phyloP scores from a whole-genome alignment of 2,329 filamentous ascomycete genomes.

The Fusarium dlaminii region DNA sequence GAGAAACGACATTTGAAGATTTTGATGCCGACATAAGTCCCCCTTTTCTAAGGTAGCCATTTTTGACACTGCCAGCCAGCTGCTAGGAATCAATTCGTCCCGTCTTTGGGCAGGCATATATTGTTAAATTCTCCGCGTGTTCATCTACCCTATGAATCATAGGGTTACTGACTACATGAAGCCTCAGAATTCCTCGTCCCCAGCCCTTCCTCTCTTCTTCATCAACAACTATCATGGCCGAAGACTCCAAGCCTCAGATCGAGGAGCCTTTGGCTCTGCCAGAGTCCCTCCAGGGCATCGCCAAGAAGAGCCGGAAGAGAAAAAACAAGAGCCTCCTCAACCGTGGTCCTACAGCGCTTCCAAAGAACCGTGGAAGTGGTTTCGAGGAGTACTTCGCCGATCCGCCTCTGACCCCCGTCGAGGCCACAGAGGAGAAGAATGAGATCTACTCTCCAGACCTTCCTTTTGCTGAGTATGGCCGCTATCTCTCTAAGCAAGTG shows the following conservation, averaged over 20 bases:
- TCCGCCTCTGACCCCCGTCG: slow-evolving; percentile 76
- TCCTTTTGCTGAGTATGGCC: slow-evolving; percentile 64
- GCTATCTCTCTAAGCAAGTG: neutral
- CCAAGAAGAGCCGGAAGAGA: slow-evolving; percentile 31
- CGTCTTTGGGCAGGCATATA: accelerated
- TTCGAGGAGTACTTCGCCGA: slow-evolving; percentile 88
- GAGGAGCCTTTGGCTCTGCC: slow-evolving; percentile 3
- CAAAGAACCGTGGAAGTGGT: slow-evolving; percentile 64
- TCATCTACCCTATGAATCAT: slow-evolving; percentile 7
- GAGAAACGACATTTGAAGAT: neutral
- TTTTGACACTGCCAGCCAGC: neutral
- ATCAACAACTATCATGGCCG: neutral
- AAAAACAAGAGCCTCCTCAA: slow-evolving; percentile 19
- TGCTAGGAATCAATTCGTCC: neutral
- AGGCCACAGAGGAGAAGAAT: slow-evolving; percentile 70
- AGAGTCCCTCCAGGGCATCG: slow-evolving; percentile 25
- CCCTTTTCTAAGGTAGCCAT: neutral
- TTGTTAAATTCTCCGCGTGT: neutral
- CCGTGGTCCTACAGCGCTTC: slow-evolving; percentile 54
- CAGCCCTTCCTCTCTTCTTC: neutral
- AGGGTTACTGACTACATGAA: neutral
- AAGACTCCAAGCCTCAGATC: neutral
- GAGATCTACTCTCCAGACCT: slow-evolving; percentile 70
- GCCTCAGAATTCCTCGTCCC: neutral
- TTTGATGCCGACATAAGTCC: neutral